Evolutionary conservation across 306 rosid species (phyloP).

Genomic region (Gastrolobium villosum): DNA sequence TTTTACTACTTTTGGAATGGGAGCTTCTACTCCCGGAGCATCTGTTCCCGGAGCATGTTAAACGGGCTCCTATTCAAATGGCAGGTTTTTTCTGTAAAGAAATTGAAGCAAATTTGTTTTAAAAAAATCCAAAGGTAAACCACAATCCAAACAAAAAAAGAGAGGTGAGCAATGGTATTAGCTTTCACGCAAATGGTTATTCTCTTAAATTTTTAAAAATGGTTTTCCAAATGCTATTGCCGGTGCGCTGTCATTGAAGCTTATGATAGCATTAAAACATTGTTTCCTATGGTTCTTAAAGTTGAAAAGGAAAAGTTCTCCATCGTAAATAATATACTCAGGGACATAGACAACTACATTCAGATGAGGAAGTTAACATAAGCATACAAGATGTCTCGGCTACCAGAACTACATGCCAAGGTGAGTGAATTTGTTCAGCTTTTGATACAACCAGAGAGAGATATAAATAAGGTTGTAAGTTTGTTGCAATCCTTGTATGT

Average conservation of each 20-base stretch:
- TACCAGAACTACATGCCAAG: conserved; percentile 72
- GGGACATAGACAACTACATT: conserved; percentile 61
- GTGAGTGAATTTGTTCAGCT: conserved; percentile 73
- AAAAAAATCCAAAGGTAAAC: too few species aligned
- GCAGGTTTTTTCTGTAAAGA: too few species aligned
- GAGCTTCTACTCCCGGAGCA: too few species aligned
- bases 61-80: too few species aligned
- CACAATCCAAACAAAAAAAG: too few species aligned
- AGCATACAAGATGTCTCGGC: conserved; percentile 59
- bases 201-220: too few species aligned
- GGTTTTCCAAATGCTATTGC: too few species aligned
- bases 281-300: conserved; percentile 62
- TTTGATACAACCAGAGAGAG: conserved; percentile 59
- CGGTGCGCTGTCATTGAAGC: conserved; percentile 93
- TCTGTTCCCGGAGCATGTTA: too few species aligned
- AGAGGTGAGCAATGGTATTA: too few species aligned
- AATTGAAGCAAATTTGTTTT: too few species aligned
- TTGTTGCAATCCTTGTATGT: conserved; percentile 88
- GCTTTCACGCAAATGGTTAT: too few species aligned
- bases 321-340: conserved; percentile 65
- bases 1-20: too few species aligned
- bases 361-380: conserved; percentile 52
- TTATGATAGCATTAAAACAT: conserved; percentile 77
- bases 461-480: conserved; percentile 63
- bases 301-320: conserved; percentile 62